phyloP scores from a whole-genome alignment of 805 yeast genomes.

The Scheffersomyces spartinae region DNA sequence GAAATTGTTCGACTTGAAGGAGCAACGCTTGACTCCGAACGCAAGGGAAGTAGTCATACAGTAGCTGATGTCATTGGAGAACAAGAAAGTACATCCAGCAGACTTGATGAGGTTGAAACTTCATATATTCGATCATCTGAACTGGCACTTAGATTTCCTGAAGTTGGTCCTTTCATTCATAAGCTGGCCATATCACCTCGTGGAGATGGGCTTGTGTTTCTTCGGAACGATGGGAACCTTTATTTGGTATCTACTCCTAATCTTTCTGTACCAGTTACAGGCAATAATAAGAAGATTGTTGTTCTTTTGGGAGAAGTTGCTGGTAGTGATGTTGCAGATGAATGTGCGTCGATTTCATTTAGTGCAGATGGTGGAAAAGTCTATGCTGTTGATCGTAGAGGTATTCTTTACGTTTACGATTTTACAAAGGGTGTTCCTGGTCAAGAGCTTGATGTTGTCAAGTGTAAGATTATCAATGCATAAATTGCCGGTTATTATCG shows the following conservation, averaged over 20 bases:
- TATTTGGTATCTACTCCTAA: slow-evolving; percentile 56
- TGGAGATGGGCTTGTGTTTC: slow-evolving; percentile 73
- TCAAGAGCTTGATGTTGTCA: slow-evolving; percentile 51
- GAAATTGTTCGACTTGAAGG: slow-evolving; percentile 23
- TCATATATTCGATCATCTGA: slow-evolving; percentile 17
- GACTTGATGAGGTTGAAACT: slow-evolving; percentile 2
- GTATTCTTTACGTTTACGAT: slow-evolving; percentile 67
- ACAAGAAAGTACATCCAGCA: slow-evolving; percentile 3
- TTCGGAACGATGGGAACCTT: slow-evolving; percentile 69
- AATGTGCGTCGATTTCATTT: slow-evolving; percentile 70
- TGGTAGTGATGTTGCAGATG: slow-evolving; percentile 57
- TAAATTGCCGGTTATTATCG: too few species aligned
- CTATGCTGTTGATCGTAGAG: slow-evolving; percentile 71
- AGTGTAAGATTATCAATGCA: slow-evolving; percentile 50
- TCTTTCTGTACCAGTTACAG: too few species aligned
- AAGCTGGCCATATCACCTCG: slow-evolving; percentile 68
- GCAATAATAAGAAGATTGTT: slow-evolving; percentile 45
- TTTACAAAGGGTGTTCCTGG: slow-evolving; percentile 78
- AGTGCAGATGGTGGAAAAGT: slow-evolving; percentile 75
- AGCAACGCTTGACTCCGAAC: slow-evolving; percentile 35
- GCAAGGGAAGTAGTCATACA: slow-evolving; percentile 4
- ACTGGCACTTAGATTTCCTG: slow-evolving; percentile 46
- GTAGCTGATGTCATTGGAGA: slow-evolving; percentile 5
- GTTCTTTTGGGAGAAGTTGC: slow-evolving; percentile 70
- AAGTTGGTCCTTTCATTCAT: slow-evolving; percentile 74